Evolutionary conservation across 768 basidiomycete species (phyloP), one percentile per base, ranked within the genome.

Genomic region (Dacryopinax primogenitus): DNA sequence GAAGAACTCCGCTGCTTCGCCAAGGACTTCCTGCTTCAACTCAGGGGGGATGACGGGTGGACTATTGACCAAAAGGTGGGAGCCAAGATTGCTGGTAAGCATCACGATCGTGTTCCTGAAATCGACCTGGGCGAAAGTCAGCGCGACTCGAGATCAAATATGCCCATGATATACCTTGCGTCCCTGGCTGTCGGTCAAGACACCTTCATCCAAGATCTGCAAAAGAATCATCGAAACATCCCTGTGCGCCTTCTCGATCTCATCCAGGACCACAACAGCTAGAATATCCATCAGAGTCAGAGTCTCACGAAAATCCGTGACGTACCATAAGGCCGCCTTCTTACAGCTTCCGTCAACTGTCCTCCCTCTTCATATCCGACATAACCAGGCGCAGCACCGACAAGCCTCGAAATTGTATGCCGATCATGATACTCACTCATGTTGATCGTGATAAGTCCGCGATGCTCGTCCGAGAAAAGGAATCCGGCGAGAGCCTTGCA

Each of bases 71-170:
- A 94, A 83, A 64, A 90, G 85, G 71, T 89, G 84, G 63, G 85
- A 84, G 45, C 90, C 92, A 28, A 95, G 82, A 69, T 95, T 95
- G 70, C 88, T 89, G 1, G 92, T 94, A 32, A 92, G 76, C 72
- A 90, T 91, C 71, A 96, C 86, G 71, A 94, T 93, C 1, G 92
- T 93, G 74, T 94, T 96, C 84, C 86, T 92, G 78, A 95, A 94
- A 73, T 92, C 91, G 1, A 95, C 87, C 13, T 39, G 37, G 11
- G 12, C 11, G 11, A 39, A 39, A n/a, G 37, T 39, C n/a, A 39
- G 37, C 37, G 37, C 37, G 12, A 11, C n/a, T 39, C 37, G 37
- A 11, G 11, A 39, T 11, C n/a, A 39, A 11, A 39, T 39, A 11
- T 39, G 11, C 12, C 12, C 37, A 39, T 11, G 11, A 39, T 39